Evolutionary conservation across 225 moss, liverwort and hornwort species (phyloP), one percentile per base, ranked within the genome.

Genomic region (Marchantia polymorpha): DNA sequence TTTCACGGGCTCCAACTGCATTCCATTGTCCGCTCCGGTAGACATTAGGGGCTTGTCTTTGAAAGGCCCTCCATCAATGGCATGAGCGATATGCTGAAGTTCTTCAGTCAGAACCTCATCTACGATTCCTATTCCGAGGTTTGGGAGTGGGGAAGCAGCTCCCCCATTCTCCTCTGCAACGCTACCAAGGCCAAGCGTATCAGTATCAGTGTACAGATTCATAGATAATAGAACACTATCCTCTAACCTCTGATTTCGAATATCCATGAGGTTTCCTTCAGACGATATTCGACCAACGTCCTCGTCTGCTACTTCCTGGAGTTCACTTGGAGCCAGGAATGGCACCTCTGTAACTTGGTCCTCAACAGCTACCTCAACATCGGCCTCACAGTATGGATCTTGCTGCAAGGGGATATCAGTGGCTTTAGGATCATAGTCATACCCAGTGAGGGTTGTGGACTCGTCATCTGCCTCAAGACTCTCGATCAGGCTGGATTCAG

Each of bases 1-100:
- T 64, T 89, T 85, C 60, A 64, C 58, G 59, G 81, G 82, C 78
- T 79, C 83, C 56, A 55, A 53, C 0, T 59, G 12, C 25, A 23
- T 19, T 68, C 74, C 30, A 30, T 69, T 61, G 31, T 88, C 88
- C 26, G 80, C 77, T 12, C 55, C 27, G 31, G 64, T 26, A 52
- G 66, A 23, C 51, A 31, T 10, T 6, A 79, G 47, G 65, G 77
- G 1, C 3, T 76, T 50, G 31, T 61, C 53, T 12, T 26, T 23
- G 2, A 74, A 52, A 22, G 53, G 52, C 47, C 29, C 52, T 55
- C 30, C 71, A 61, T 54, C 74, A 22, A 46, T 29, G 22, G 48
- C 27, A 7, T 13, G 10, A 53, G 13, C 51, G 16, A 7, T 4
- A 59, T 13, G 49, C 55, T 70, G 72, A 49, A 65, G 0, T 25